phyloP scores from a whole-genome alignment of 768 basidiomycete species.

The Trametes cubensis region DNA sequence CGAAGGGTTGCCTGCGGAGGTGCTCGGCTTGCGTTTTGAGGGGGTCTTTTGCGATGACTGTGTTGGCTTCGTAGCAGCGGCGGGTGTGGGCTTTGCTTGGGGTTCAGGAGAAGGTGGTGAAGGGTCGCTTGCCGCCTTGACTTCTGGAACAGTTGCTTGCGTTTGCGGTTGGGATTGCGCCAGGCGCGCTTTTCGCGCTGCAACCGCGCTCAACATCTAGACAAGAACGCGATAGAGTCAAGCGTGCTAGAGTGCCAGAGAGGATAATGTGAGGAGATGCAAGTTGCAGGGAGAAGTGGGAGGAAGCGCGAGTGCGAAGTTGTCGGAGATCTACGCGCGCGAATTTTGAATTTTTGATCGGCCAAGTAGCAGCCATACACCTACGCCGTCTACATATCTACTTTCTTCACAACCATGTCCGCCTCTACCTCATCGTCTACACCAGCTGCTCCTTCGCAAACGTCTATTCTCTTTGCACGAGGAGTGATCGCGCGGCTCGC shows the following conservation, averaged over 20 bases:
- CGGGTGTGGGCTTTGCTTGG: slow-evolving; percentile 8
- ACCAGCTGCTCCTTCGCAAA: slow-evolving; percentile 40
- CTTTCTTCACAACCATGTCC: slow-evolving; percentile 16
- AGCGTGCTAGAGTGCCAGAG: not conserved
- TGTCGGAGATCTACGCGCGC: not conserved
- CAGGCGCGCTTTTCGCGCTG: slow-evolving; percentile 65
- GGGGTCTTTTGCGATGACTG: slow-evolving; percentile 28
- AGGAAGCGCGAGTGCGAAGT: not conserved
- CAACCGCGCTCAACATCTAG: slow-evolving; percentile 71
- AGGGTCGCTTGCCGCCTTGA: not conserved
- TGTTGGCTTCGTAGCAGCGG: not conserved
- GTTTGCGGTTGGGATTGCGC: slow-evolving; percentile 32
- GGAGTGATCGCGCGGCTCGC: slow-evolving; percentile 81
- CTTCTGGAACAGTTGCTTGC: slow-evolving; percentile 17
- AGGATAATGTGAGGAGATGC: not conserved
- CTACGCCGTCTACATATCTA: not conserved
- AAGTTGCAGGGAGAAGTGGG: not conserved
- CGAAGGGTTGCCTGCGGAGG: slow-evolving; percentile 34
- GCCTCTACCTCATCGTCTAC: slow-evolving; percentile 18
- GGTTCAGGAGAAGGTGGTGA: not conserved
- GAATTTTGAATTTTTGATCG: slow-evolving; percentile 7
- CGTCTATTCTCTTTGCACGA: slow-evolving; percentile 78
- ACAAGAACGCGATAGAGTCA: not conserved
- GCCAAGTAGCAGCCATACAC: not conserved
- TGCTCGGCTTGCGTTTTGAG: slow-evolving; percentile 51